Evolutionary conservation across 2,329 filamentous ascomycete genomes (phyloP).

Genomic region (Fusarium globosum): DNA sequence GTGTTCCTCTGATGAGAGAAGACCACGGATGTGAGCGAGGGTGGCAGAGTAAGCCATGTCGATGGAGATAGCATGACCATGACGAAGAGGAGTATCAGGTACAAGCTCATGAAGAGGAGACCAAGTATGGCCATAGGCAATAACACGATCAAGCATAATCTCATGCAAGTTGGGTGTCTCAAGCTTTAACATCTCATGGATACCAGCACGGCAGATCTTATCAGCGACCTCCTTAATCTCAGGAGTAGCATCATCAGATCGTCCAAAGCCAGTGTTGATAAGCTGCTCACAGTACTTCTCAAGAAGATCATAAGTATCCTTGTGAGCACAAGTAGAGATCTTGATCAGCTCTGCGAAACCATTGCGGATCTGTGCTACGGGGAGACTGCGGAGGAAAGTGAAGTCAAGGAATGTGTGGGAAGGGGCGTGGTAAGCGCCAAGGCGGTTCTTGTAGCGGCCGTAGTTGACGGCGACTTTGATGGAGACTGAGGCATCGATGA

Average conservation of each 20-base stretch:
- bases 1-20: conserved; percentile 71
- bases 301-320: conserved; percentile 73
- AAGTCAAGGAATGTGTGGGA: conserved; percentile 80
- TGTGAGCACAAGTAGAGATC: conserved; percentile 77
- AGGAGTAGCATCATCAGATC: conserved; percentile 63
- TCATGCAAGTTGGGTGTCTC: conserved; percentile 80
- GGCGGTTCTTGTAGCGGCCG: conserved; percentile 79
- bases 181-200: conserved; percentile 78
- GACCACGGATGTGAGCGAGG: conserved; percentile 70
- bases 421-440: conserved; percentile 79
- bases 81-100: conserved; percentile 74
- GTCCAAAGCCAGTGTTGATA: conserved; percentile 73
- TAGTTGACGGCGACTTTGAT: conserved; percentile 86
- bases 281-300: conserved; percentile 76
- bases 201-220: conserved; percentile 74
- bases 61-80: conserved; percentile 79
- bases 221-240: conserved; percentile 72
- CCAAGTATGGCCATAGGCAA: conserved; percentile 82
- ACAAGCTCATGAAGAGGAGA: conserved; percentile 78
- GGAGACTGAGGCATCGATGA: conserved; percentile 79
- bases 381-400: conserved; percentile 75
- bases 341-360: conserved; percentile 82
- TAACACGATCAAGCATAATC: conserved; percentile 77
- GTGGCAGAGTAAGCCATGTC: conserved; percentile 82
- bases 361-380: conserved; percentile 75